Evolutionary conservation across 495 filamentous ascomycete species (phyloP).

Genomic region (Umbilicaria muhlenbergii): DNA sequence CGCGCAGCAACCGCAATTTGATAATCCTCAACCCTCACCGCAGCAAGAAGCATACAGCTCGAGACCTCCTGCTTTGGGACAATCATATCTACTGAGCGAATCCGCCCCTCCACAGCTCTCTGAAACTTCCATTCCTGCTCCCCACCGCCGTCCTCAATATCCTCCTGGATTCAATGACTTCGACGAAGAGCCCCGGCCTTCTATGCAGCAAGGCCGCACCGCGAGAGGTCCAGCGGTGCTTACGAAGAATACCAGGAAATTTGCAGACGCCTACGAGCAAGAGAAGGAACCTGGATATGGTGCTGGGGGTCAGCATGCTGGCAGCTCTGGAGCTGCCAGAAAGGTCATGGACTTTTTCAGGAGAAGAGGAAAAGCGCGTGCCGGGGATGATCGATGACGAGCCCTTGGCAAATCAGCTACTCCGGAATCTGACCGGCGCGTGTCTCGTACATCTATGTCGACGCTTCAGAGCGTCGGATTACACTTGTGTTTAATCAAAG

Average conservation of each 20-base stretch:
- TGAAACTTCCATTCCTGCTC: constrained; percentile 11
- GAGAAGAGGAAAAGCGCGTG: constrained; percentile 61
- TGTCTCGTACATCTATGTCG: too few species aligned
- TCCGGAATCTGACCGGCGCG: too few species aligned
- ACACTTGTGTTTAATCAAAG: too few species aligned
- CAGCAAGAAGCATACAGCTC: constrained; percentile 3
- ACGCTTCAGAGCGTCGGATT: too few species aligned
- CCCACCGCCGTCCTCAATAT: constrained; percentile 21
- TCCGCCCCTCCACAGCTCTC: constrained; percentile 11
- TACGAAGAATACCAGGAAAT: constrained; percentile 71
- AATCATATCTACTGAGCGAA: constrained; percentile 6
- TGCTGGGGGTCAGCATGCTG: constrained; percentile 45
- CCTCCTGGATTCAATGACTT: constrained; percentile 23
- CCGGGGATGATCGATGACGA: constrained; percentile 37
- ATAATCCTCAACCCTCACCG: constrained; percentile 3
- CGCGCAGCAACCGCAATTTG: constrained; percentile 5
- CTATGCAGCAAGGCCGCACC: constrained; percentile 28
- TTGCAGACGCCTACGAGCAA: constrained; percentile 80
- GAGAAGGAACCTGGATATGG: constrained; percentile 35
- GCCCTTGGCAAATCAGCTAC: too few species aligned
- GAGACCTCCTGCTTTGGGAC: constrained; percentile 2
- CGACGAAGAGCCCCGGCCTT: constrained; percentile 26
- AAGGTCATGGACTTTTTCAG: constrained; percentile 98
- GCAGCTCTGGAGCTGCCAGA: constrained; percentile 70
- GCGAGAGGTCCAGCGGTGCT: constrained; percentile 39